These are phyloP conservation scores for Megacollybia platyphylla DNA, from an alignment of 1,284 basidiomycete species.

Conservation along the genomic window DNA sequence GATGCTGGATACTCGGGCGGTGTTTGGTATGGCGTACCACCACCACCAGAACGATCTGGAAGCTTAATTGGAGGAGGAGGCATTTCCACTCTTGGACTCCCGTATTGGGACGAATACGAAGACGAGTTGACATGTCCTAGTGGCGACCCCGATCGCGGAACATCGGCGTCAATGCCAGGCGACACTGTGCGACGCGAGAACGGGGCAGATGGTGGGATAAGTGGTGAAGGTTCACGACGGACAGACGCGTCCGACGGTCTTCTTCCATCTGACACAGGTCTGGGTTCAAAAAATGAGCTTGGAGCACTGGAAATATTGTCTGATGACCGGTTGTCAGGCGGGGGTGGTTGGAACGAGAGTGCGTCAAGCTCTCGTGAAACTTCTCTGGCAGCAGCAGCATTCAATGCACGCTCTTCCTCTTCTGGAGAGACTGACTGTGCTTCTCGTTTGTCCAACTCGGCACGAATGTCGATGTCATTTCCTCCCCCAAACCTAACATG, in stretches of 20 bases:
- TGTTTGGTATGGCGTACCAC: constrained; percentile 5
- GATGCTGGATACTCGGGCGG: constrained; percentile 18
- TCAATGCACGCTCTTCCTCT: constrained; percentile 30
- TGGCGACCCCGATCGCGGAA: not conserved
- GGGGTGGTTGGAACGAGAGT: constrained; percentile 31
- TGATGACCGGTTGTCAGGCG: not conserved
- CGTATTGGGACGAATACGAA: not conserved
- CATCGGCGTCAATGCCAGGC: not conserved
- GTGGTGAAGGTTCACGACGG: constrained; percentile 5
- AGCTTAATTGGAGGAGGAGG: constrained; percentile 5
- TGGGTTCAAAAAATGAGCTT: not conserved
- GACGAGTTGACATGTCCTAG: not conserved
- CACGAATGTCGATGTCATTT: constrained; percentile 6
- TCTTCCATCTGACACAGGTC: not conserved
- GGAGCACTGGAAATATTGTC: constrained; percentile 5
- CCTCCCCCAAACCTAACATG: constrained; percentile 19
- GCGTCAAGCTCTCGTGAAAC: constrained; percentile 51
- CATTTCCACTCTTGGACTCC: not conserved
- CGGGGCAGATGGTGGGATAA: constrained; percentile 3
- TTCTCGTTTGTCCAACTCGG: constrained; percentile 2
- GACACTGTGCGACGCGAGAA: constrained; percentile 1
- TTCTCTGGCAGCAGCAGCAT: constrained; percentile 56
- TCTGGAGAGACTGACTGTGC: constrained; percentile 10
- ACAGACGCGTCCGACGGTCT: not conserved
- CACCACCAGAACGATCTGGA: constrained; percentile 2